Conservation (phyloP, 192 early-diverging fungal species). For the Coemansia sp. region DNA sequence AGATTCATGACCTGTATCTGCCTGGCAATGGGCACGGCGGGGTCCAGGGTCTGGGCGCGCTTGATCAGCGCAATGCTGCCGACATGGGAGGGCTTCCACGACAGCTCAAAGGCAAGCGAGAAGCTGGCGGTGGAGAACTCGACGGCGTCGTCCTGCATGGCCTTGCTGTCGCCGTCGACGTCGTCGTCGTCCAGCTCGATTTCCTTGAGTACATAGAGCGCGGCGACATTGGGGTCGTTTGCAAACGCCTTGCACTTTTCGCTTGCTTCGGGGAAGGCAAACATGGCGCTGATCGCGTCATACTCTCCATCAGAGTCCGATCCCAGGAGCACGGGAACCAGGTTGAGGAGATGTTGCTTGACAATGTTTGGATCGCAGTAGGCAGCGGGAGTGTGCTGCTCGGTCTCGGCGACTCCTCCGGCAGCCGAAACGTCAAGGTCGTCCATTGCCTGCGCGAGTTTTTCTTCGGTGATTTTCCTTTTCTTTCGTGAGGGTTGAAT, state of each 20-base stretch:
- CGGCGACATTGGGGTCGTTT: slow-evolving; percentile 65
- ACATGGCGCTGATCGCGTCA: slow-evolving; percentile 60
- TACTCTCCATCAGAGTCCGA: slow-evolving; percentile 37
- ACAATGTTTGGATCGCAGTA: slow-evolving; percentile 60
- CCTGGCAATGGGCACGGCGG: slow-evolving; percentile 61
- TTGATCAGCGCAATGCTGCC: slow-evolving; percentile 80
- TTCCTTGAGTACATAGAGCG: slow-evolving; percentile 78
- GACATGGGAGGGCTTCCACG: slow-evolving; percentile 66
- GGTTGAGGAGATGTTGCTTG: slow-evolving; percentile 64
- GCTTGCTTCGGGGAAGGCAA: slow-evolving; percentile 62
- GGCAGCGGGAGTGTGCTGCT: slow-evolving; percentile 11
- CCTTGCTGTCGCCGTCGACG: no score
- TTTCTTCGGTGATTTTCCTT: no score
- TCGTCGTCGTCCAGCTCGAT: slow-evolving; percentile 26
- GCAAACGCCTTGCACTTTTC: slow-evolving; percentile 75
- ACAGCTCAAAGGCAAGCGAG: slow-evolving; percentile 67
- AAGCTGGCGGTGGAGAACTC: slow-evolving; percentile 42
- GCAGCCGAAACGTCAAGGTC: slow-evolving; percentile 16
- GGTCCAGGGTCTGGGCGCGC: slow-evolving; percentile 66
- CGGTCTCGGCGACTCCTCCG: slow-evolving; percentile 9
- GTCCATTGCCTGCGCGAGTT: no score
- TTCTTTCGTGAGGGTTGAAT: no score
- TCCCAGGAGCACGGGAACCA: slow-evolving; percentile 71
- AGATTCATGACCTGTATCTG: slow-evolving; percentile 92
- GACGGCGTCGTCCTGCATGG: slow-evolving; percentile 1